A percentile compares a stretch with the other conserved stretches of the same genome.
phyloP scores from a whole-genome alignment of 2,329 filamentous ascomycete species.

The Fusarium udum region DNA sequence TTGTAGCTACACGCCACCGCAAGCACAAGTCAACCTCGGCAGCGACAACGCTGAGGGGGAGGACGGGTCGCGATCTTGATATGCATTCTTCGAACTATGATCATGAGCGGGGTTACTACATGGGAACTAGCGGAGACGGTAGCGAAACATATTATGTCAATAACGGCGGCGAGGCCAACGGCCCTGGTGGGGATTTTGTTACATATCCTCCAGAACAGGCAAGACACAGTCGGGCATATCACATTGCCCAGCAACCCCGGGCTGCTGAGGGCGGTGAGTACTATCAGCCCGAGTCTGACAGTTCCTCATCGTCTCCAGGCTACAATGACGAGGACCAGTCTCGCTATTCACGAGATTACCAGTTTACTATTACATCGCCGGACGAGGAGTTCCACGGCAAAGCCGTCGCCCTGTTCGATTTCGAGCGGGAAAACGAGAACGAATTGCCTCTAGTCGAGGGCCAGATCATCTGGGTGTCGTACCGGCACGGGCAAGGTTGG shows the following conservation, averaged over 20 bases:
- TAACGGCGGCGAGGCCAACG: conserved; percentile 75
- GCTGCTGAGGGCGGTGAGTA: conserved; percentile 61
- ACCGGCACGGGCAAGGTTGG: conserved; percentile 96
- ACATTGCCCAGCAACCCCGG: conserved; percentile 56
- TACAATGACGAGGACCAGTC: conserved; percentile 73
- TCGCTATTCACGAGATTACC: conserved; percentile 89
- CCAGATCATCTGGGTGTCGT: conserved; percentile 95
- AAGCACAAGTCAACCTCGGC: conserved; percentile 80
- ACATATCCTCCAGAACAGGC: conserved; percentile 77
- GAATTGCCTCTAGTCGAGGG: conserved; percentile 92
- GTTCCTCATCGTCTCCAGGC: conserved; percentile 66
- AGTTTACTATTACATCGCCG: conserved; percentile 92
- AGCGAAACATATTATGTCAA: conserved; percentile 79
- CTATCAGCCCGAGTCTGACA: conserved; percentile 66
- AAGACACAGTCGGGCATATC: conserved; percentile 62
- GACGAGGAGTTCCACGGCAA: conserved; percentile 99
- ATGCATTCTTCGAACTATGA: conserved; percentile 63
- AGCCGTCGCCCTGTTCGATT: conserved; percentile 94
- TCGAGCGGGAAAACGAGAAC: conserved; percentile 94
- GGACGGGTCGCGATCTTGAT: conserved; percentile 57
- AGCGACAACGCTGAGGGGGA: conserved; percentile 54
- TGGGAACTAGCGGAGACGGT: conserved; percentile 73
- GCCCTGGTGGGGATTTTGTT: conserved; percentile 81
- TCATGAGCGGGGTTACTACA: conserved; percentile 72
- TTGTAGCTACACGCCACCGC: conserved; percentile 84